Conservation (phyloP, 805 yeast species). For the Metschnikowia hibisci region DNA sequence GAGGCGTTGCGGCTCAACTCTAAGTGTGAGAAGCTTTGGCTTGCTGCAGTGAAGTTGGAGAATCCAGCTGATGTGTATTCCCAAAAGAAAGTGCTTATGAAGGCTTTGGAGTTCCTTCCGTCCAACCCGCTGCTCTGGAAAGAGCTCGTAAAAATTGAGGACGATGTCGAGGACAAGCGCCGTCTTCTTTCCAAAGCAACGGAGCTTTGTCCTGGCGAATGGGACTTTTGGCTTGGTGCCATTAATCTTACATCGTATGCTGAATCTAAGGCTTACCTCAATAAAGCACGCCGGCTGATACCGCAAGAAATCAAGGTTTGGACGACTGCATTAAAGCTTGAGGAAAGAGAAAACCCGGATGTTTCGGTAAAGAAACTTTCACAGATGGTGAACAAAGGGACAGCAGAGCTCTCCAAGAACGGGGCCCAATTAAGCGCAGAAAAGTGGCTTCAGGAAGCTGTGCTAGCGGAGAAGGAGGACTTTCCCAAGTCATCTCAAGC, state of each 20-base stretch:
- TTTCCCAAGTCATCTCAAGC: constrained; percentile 49
- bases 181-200: constrained; percentile 62
- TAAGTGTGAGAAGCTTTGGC: constrained; percentile 65
- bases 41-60: constrained; percentile 65
- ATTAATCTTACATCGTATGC: constrained; percentile 43
- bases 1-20: constrained; percentile 61
- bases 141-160: constrained; percentile 57
- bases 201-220: constrained; percentile 60
- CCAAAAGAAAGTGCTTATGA: constrained; percentile 58
- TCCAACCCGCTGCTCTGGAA: constrained; percentile 63
- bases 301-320: constrained; percentile 41
- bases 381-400: constrained; percentile 48
- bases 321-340: constrained; percentile 67
- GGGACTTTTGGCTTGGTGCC: constrained; percentile 62
- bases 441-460: constrained; percentile 58
- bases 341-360: constrained; percentile 47
- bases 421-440: constrained; percentile 23
- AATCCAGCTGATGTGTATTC: constrained; percentile 41
- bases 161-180: constrained; percentile 42
- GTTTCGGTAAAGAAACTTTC: constrained; percentile 43
- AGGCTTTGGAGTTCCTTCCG: constrained; percentile 68
- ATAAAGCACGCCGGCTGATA: constrained; percentile 53
- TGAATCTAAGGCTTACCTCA: constrained; percentile 53
- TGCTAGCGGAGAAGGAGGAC: constrained; percentile 45
- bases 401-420: constrained; percentile 33